Evolutionary conservation across 1,139 yeast species (phyloP).

Genomic region (Magnusiomyces paraingens): DNA sequence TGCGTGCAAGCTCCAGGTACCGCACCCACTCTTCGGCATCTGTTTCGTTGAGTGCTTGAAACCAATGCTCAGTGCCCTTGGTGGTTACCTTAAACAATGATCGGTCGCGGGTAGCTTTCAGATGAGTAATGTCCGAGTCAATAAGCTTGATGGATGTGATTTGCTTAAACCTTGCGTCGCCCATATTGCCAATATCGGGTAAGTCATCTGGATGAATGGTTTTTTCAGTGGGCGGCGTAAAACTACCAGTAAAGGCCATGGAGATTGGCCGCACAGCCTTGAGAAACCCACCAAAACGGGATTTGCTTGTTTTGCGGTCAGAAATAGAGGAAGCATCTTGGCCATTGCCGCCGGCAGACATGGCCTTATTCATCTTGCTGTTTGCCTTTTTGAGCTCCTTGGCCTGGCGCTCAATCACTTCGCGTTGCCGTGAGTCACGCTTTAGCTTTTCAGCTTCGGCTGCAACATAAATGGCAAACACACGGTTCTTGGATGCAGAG

Average conservation of each 20-base stretch:
- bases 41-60: constrained; percentile 60
- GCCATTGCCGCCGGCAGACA: not conserved
- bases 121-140: constrained; percentile 31
- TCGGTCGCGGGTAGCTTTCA: constrained; percentile 25
- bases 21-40: constrained; percentile 77
- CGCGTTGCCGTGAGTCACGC: constrained; percentile 46
- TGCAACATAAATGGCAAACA: constrained; percentile 42
- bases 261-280: constrained; percentile 39
- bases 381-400: constrained; percentile 31
- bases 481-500: constrained; percentile 32
- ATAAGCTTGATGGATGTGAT: constrained; percentile 50
- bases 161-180: constrained; percentile 50
- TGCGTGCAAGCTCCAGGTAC: constrained; percentile 37
- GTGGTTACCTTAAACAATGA: constrained; percentile 56
- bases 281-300: constrained; percentile 34
- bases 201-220: constrained; percentile 49
- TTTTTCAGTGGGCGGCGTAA: constrained; percentile 30
- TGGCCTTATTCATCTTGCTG: constrained; percentile 5
- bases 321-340: not conserved
- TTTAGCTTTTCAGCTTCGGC: constrained; percentile 46
- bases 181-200: constrained; percentile 45
- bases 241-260: constrained; percentile 33
- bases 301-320: constrained; percentile 10
- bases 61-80: constrained; percentile 43
- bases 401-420: constrained; percentile 38